phyloP scores from a whole-genome alignment of 1,139 yeast genomes.

The Suhomyces terraborum region DNA sequence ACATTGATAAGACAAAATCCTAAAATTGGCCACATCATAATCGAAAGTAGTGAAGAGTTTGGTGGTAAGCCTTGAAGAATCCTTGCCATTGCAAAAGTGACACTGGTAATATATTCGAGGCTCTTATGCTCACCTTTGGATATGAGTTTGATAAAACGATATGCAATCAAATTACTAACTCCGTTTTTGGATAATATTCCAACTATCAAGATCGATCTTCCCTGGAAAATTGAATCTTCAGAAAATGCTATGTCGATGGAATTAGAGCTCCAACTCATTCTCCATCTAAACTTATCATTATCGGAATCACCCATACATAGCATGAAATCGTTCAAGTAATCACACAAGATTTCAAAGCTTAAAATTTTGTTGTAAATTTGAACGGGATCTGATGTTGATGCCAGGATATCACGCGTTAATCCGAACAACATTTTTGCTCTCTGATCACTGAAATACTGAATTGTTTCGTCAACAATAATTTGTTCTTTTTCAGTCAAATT shows the following conservation, averaged over 20 bases:
- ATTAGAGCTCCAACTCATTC: slow-evolving; percentile 68
- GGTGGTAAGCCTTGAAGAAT: slow-evolving; percentile 63
- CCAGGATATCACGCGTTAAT: slow-evolving; percentile 60
- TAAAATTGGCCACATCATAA: slow-evolving; percentile 66
- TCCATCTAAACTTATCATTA: slow-evolving; percentile 57
- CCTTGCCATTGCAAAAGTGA: slow-evolving; percentile 55
- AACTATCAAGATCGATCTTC: slow-evolving; percentile 68
- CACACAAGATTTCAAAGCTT: slow-evolving; percentile 67
- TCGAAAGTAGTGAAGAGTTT: slow-evolving; percentile 54
- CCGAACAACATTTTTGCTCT: slow-evolving; percentile 79
- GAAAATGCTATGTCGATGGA: slow-evolving; percentile 68
- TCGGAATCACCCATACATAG: slow-evolving; percentile 51
- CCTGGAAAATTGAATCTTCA: slow-evolving; percentile 62
- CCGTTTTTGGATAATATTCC: slow-evolving; percentile 72
- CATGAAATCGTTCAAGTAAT: slow-evolving; percentile 56
- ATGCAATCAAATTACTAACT: slow-evolving; percentile 60
- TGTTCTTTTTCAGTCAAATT: slow-evolving; percentile 48
- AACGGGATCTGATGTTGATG: slow-evolving; percentile 28
- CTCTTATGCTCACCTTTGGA: slow-evolving; percentile 32
- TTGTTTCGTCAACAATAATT: slow-evolving; percentile 50
- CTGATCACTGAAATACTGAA: slow-evolving; percentile 66
- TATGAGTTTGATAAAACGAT: slow-evolving; percentile 42
- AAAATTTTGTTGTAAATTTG: slow-evolving; percentile 51
- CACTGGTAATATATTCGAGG: slow-evolving; percentile 39
- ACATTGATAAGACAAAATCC: slow-evolving; percentile 39